Base-by-base conservation (phyloP, 495 filamentous ascomycete species). In the Aspergillus sclerotiicarbonarius region DNA sequence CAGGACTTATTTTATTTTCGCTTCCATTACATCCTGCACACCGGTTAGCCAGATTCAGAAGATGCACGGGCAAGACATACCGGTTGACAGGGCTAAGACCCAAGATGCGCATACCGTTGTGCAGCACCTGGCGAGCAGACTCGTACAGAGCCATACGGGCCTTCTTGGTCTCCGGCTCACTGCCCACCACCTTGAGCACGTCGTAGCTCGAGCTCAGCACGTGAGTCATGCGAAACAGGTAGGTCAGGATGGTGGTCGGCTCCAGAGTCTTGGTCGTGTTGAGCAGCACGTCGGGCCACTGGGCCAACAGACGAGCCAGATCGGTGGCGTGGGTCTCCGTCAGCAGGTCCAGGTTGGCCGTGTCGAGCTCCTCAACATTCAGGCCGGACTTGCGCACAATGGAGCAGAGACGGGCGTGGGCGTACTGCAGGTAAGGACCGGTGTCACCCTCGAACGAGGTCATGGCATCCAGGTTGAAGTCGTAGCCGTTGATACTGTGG, bases 181-280 rank as follows among this genome's bases (percentile, higher is more conserved):
- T 90, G 46, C 89, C 89, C 12, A 93, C 81, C 21, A 96, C 87
- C 67, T 88, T 82, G 32, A 96, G 80, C 5, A 89, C 82, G 63
- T 92, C 90, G 68, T 94, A 96, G 69, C 87, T 88, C 37, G 86
- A 89, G 77, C 88, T 92, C 54, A 96, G 72, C 51, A 85, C 79
- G 68, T 94, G 91, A 1, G 90, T 95, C 87, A 96, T 88, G 73
- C 85, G 87, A 79, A 93, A 93, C 45, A 96, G 82, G 73, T 94
- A 96, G 10, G 85, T 86, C 32, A 96, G 76, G 50, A 95, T 78
- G 7, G 84, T 87, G 45, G 84, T 74, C 16, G 87, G 85, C 70
- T 90, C 86, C 46, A 83, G 76, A 13, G 82, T 86, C 73, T 83
- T 86, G 60, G 76, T 70, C 6, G 87, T 85, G 54, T 84, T 81